Evolutionary conservation across 2,329 filamentous ascomycete species (phyloP), one percentile per base, ranked within the genome.

Genomic region (Aspergillus clavatus): DNA sequence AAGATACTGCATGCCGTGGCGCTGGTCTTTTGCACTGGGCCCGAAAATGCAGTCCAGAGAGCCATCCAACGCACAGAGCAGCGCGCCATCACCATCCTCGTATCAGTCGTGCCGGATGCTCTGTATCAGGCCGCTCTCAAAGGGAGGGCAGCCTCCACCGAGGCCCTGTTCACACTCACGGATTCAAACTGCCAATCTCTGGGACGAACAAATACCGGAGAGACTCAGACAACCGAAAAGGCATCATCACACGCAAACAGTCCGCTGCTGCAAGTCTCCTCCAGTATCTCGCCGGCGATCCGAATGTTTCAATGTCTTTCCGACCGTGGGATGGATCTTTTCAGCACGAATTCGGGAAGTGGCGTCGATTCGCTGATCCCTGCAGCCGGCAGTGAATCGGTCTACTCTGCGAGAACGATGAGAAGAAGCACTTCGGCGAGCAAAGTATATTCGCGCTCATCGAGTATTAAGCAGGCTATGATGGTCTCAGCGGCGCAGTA

Each of bases 1-100:
- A 61, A 61, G 26, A 7, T 59, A 7, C 47, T 65, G n/a, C 57
- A 60, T 31, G 40, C 44, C 1, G 19, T 53, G n/a, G 55, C 53
- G 4, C 48, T 38, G 31, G 14, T 62, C 14, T 42, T 48, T 18
- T 42, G 35, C 1, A 50, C 50, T 23, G 43, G 57, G 40, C 52
- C 28, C 43, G 33, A 37, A 24, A 39, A 23, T 23, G 23, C 51
- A 3, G 43, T 62, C 23, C 47, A 35, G 4, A 43, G 27, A 7
- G 35, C 50, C 22, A 60, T 64, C 21, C 31, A 52, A 3, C 45
- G 47, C 23, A 51, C 41, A 16, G 63, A 66, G 48, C 53, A 41
- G 12, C 47, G 42, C 4, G 54, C 60, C 10, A 46, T 58, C 18
- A 37, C 55, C 3, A 38, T 59, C 19, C 42, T 64, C 18, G 10